phyloP scores from a whole-genome alignment of 805 yeast genomes.

The Saturnispora ahearnii region DNA sequence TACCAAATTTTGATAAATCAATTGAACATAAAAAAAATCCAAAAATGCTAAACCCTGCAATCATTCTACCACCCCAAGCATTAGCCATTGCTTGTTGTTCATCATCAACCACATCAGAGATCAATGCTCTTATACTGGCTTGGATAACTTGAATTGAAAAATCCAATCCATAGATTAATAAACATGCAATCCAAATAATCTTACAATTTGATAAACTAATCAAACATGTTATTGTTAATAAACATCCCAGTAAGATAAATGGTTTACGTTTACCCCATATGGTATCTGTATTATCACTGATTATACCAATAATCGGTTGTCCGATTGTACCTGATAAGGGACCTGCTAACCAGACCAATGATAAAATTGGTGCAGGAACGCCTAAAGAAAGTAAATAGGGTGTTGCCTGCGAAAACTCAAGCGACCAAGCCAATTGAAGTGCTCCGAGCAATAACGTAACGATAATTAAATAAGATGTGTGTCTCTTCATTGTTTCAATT shows the following conservation, averaged over 20 bases:
- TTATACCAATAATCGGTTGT: conserved; percentile 53
- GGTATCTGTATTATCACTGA: conserved; percentile 42
- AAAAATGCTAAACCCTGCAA: conserved; percentile 48
- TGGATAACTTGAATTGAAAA: conserved; percentile 52
- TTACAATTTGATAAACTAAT: conserved; percentile 37
- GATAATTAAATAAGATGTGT: conserved; percentile 35
- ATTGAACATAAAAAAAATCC: conserved; percentile 48
- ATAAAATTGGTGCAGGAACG: conserved; percentile 43
- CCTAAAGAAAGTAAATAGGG: conserved; percentile 56
- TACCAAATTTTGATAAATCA: conserved; percentile 35
- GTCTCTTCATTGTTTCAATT: conserved; percentile 21
- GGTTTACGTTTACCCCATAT: conserved; percentile 47
- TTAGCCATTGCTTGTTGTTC: conserved; percentile 50
- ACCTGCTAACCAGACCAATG: conserved; percentile 60
- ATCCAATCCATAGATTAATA: conserved; percentile 45
- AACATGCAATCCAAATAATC: conserved; percentile 43
- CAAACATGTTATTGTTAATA: conserved; percentile 38
- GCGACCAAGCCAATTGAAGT: conserved; percentile 55
- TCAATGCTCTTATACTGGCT: conserved; percentile 51
- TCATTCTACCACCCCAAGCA: conserved; percentile 62
- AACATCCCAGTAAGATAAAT: conserved; percentile 46
- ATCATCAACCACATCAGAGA: conserved; percentile 52
- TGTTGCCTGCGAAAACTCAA: conserved; percentile 57
- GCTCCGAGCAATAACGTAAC: conserved; percentile 47
- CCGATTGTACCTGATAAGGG: conserved; percentile 56